Conservation (phyloP, 2,329 filamentous ascomycete genomes). For the Colletotrichum australisinense region DNA sequence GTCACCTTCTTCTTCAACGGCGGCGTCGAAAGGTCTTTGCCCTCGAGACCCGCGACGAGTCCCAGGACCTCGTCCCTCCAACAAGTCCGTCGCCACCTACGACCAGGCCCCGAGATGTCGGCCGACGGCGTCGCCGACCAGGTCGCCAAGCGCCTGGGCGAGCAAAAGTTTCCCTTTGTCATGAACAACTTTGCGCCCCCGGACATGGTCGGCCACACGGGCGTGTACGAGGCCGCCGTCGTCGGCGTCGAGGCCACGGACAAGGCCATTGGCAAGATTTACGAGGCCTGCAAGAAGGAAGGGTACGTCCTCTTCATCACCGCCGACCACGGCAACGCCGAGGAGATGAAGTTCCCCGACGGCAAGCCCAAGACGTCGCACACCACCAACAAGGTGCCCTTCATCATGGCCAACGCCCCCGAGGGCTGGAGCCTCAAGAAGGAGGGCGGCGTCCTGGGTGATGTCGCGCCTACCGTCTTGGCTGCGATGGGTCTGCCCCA, state of each 20-base stretch:
- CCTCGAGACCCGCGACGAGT: constrained; percentile 89
- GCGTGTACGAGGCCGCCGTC: constrained; percentile 95
- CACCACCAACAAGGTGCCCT: constrained; percentile 97
- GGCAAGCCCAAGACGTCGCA: constrained; percentile 98
- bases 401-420: constrained; percentile 97
- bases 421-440: constrained; percentile 86
- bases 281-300: constrained; percentile 92
- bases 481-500: constrained; percentile 91
- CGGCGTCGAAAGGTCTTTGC: constrained; percentile 96
- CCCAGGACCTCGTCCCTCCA: constrained; percentile 83
- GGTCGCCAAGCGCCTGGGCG: constrained; percentile 85
- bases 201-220: constrained; percentile 99
- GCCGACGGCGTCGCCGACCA: constrained; percentile 90
- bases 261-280: constrained; percentile 91
- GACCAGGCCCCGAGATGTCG: constrained; percentile 95
- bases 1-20: constrained; percentile 99
- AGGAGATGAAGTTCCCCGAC: constrained; percentile 98
- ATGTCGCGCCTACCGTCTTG: constrained; percentile 95
- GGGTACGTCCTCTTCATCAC: constrained; percentile 96
- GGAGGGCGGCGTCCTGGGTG: constrained; percentile 86
- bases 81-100: constrained; percentile 91
- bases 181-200: constrained; percentile 99
- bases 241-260: constrained; percentile 88
- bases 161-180: constrained; percentile 92
- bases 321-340: constrained; percentile 95